These are phyloP conservation scores for Dryas octopetala DNA, from an alignment of 306 rosid genomes.

Conservation along the genomic window DNA sequence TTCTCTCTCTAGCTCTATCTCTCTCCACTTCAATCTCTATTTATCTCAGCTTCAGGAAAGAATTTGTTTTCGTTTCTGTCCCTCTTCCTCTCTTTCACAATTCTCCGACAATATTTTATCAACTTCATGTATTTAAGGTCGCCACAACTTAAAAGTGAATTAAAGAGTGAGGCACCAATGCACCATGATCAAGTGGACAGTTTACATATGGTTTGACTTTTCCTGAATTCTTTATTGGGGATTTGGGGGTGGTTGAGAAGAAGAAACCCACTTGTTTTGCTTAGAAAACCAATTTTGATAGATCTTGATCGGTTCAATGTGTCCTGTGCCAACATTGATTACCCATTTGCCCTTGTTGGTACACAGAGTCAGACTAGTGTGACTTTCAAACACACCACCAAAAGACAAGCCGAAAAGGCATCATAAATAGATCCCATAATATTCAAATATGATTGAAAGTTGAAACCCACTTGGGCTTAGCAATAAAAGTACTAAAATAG, in stretches of 20 bases:
- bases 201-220: slow-evolving; percentile 35
- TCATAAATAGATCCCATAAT: not conserved
- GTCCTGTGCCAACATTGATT: slow-evolving; percentile 15
- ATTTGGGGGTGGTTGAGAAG: slow-evolving; percentile 35
- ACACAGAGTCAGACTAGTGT: not conserved
- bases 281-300: slow-evolving; percentile 6
- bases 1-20: slow-evolving; percentile 13
- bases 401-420: slow-evolving; percentile 13
- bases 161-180: slow-evolving; percentile 18
- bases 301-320: slow-evolving; percentile 18
- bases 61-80: not conserved
- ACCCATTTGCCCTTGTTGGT: slow-evolving; percentile 6
- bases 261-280: slow-evolving; percentile 15
- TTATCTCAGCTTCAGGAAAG: slow-evolving; percentile 18
- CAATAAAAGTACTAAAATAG: not conserved
- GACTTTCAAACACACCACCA: not conserved
- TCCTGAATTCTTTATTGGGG: not conserved
- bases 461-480: slow-evolving; percentile 28
- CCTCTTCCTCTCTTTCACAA: not conserved
- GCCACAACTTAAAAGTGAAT: not conserved
- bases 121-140: slow-evolving; percentile 13
- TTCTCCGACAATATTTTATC: not conserved
- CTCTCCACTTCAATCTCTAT: not conserved
- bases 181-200: slow-evolving; percentile 25
- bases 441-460: not conserved